A percentile compares a stretch with the other conserved stretches of the same genome.
phyloP scores from a whole-genome alignment of 345 rosid species.

The Eucalyptus grandis region DNA sequence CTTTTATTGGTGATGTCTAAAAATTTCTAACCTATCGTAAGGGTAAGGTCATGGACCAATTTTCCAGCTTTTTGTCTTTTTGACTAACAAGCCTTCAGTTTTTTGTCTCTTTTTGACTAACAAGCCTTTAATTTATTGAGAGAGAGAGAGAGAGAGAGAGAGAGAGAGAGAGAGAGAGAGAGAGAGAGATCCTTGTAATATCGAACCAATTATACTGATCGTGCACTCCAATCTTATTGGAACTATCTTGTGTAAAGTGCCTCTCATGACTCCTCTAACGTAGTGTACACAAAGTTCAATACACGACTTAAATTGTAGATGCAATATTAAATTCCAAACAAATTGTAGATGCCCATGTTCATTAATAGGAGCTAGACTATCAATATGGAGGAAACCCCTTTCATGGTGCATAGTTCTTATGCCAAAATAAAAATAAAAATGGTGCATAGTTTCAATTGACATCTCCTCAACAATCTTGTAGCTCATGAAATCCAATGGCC shows the following conservation, averaged over 20 bases:
- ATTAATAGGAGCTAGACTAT: accelerated
- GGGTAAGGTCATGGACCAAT: background rate
- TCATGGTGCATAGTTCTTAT: too few species aligned
- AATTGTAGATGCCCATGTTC: background rate
- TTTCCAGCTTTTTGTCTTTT: too few species aligned
- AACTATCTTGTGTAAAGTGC: background rate
- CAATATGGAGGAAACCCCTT: background rate
- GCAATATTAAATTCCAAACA: background rate
- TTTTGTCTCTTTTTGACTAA: too few species aligned
- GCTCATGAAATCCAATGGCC: background rate
- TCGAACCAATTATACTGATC: too few species aligned
- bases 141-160: too few species aligned
- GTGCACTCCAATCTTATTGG: background rate
- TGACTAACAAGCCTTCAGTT: too few species aligned
- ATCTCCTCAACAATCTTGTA: background rate
- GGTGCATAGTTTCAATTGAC: background rate
- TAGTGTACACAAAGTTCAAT: background rate
- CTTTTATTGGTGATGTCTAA: background rate
- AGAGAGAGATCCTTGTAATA: background rate
- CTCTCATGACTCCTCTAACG: background rate
- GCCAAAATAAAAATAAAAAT: background rate
- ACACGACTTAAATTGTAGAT: background rate
- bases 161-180: too few species aligned
- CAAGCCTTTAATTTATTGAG: too few species aligned
- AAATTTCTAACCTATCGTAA: background rate